phyloP scores from a whole-genome alignment of 73 alveolate genomes.

The Paramecium caudatum region DNA sequence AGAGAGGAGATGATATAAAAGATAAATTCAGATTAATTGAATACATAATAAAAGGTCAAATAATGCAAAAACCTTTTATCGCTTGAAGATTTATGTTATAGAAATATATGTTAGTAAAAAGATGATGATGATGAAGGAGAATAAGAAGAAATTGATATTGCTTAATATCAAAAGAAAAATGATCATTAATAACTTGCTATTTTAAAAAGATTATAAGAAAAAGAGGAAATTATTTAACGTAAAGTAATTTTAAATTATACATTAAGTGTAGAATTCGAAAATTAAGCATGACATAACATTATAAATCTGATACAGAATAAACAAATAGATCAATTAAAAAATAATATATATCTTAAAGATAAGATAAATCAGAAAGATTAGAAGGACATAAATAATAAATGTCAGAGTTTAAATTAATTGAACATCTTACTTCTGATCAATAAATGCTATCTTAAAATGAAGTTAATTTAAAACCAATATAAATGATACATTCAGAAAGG shows the following conservation, averaged over 20 bases:
- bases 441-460: not conserved
- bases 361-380: not conserved
- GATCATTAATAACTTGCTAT: constrained; percentile 28
- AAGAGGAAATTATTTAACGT: not conserved
- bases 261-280: not conserved
- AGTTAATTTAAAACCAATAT: not conserved
- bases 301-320: constrained; percentile 19
- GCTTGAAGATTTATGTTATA: constrained; percentile 35
- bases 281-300: constrained; percentile 17
- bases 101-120: not conserved
- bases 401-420: not conserved
- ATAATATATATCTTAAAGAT: not conserved
- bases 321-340: not conserved
- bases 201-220: constrained; percentile 25
- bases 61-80: constrained; percentile 37
- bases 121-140: constrained; percentile 16
- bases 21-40: constrained; percentile 1
- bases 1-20: constrained; percentile 42
- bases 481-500: constrained; percentile 8
- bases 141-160: not conserved
- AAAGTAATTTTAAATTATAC: not conserved
- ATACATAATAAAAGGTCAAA: constrained; percentile 3
- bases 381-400: not conserved
- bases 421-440: not conserved
- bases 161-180: not conserved